Conservation (phyloP, 2,329 filamentous ascomycete genomes). For the Cordyceps militaris region DNA sequence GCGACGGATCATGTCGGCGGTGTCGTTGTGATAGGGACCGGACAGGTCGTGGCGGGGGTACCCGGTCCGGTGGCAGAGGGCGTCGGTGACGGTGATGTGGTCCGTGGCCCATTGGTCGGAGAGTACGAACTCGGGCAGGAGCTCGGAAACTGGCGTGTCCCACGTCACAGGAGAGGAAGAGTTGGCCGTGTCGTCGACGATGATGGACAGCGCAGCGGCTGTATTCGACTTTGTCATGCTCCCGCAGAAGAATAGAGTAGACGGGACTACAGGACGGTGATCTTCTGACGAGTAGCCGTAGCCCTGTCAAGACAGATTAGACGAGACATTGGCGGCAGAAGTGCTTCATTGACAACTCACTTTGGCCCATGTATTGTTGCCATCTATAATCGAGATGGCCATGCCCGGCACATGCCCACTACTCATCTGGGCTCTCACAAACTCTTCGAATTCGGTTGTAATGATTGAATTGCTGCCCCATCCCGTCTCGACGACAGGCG, state of each 20-base stretch:
- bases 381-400: constrained; percentile 34
- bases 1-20: constrained; percentile 28
- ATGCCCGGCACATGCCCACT: constrained; percentile 35
- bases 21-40: constrained; percentile 20
- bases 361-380: constrained; percentile 28
- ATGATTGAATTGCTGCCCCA: constrained; percentile 11
- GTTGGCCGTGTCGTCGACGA: constrained; percentile 37
- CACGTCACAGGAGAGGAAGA: constrained; percentile 34
- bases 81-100: constrained; percentile 43
- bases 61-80: constrained; percentile 42
- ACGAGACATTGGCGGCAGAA: background rate
- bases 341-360: constrained; percentile 17
- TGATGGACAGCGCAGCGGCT: constrained; percentile 38
- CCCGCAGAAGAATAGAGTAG: constrained; percentile 45
- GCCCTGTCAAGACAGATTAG: constrained; percentile 25
- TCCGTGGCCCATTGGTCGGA: constrained; percentile 34
- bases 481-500: background rate
- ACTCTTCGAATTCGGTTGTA: constrained; percentile 16
- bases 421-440: constrained; percentile 24
- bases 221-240: constrained; percentile 49
- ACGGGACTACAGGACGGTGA: constrained; percentile 30
- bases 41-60: constrained; percentile 34
- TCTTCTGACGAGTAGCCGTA: constrained; percentile 33
- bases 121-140: constrained; percentile 41
- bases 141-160: constrained; percentile 34